phyloP scores from a whole-genome alignment of 352 stramenopile genomes.

The Globisporangium alternatum region DNA sequence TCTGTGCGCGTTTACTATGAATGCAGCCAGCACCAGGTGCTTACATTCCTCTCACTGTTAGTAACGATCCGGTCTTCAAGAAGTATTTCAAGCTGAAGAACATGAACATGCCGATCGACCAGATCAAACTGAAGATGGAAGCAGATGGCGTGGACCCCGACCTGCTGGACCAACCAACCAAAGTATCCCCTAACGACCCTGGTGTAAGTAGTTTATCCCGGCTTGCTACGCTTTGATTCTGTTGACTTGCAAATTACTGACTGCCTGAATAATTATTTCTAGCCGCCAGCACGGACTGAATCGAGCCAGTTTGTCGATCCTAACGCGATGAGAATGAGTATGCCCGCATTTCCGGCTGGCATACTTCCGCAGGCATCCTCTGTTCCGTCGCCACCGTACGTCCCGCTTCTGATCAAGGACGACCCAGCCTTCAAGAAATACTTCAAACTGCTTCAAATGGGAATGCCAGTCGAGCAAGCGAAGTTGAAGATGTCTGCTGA shows the following conservation, averaged over 20 bases:
- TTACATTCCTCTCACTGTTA: slow-evolving; percentile 68
- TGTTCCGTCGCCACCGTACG: slow-evolving; percentile 36
- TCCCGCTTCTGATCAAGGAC: slow-evolving; percentile 71
- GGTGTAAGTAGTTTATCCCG: slow-evolving; percentile 40
- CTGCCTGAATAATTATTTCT: slow-evolving; percentile 5
- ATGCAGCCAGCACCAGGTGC: slow-evolving; percentile 55
- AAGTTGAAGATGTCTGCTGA: slow-evolving; percentile 83
- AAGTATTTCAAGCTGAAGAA: slow-evolving; percentile 88
- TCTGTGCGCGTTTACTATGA: slow-evolving; percentile 1
- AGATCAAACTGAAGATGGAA: slow-evolving; percentile 89
- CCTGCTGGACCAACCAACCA: slow-evolving; percentile 60
- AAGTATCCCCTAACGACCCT: slow-evolving; percentile 72
- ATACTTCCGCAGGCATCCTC: slow-evolving; percentile 20
- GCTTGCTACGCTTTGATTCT: neutral
- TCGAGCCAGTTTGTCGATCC: neutral
- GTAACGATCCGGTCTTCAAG: slow-evolving; percentile 74
- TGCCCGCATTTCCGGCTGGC: slow-evolving; percentile 23
- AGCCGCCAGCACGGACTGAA: slow-evolving; percentile 24
- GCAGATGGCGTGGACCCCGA: slow-evolving; percentile 65
- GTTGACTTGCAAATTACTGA: neutral
- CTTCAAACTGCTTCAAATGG: slow-evolving; percentile 81
- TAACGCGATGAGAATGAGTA: slow-evolving; percentile 22
- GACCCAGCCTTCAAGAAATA: slow-evolving; percentile 75
- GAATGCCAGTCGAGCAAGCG: slow-evolving; percentile 79
- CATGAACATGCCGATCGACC: slow-evolving; percentile 77